A percentile compares a stretch with the other conserved stretches of the same genome.
Evolutionary conservation across 805 yeast genomes (phyloP).

Genomic region (Yamadazyma phyllophila): DNA sequence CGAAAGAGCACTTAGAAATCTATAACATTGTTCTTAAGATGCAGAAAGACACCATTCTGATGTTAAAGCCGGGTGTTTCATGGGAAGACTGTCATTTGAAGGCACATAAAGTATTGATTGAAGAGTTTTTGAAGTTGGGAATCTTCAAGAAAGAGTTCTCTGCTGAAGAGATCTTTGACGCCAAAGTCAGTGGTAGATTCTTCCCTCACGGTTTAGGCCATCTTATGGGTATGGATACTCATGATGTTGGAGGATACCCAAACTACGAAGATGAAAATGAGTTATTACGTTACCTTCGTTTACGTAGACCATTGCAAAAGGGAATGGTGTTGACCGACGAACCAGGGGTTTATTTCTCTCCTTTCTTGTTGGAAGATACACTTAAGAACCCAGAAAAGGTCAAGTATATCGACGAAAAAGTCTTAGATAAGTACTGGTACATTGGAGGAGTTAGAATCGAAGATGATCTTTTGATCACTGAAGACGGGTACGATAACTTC

Average conservation of each 20-base stretch:
- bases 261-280: constrained; percentile 84
- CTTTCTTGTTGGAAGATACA: constrained; percentile 68
- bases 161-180: constrained; percentile 64
- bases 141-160: constrained; percentile 58
- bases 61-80: constrained; percentile 72
- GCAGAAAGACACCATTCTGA: constrained; percentile 72
- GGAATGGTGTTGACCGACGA: constrained; percentile 93
- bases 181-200: constrained; percentile 73
- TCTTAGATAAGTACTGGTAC: constrained; percentile 74
- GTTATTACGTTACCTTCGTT: constrained; percentile 70
- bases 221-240: constrained; percentile 90
- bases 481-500: constrained; percentile 73
- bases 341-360: constrained; percentile 92
- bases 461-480: constrained; percentile 83
- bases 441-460: constrained; percentile 98
- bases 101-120: constrained; percentile 76
- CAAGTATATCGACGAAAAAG: constrained; percentile 60
- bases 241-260: constrained; percentile 89
- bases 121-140: constrained; percentile 69
- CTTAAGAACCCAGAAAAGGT: constrained; percentile 46
- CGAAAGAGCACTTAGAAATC: constrained; percentile 78
- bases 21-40: constrained; percentile 78
- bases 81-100: constrained; percentile 86
- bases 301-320: constrained; percentile 66
- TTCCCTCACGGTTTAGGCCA: constrained; percentile 98